These are phyloP conservation scores for Penicillium roqueforti DNA, from an alignment of 495 filamentous ascomycete species.

Conservation along the genomic window DNA sequence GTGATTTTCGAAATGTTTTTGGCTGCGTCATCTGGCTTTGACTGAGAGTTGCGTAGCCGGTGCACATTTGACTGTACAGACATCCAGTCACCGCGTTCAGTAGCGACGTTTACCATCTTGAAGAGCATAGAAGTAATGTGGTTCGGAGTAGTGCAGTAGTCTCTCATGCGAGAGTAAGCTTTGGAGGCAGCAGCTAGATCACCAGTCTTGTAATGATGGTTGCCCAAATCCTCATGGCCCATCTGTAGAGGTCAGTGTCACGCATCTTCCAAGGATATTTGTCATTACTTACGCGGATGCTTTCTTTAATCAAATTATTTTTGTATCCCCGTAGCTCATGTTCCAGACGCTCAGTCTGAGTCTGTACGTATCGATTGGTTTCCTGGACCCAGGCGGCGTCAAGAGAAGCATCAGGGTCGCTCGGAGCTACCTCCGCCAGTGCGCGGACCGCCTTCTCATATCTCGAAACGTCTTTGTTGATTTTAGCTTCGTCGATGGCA, in stretches of 20 bases:
- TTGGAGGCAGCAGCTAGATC: constrained; percentile 59
- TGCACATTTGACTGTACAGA: constrained; percentile 61
- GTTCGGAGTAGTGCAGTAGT: constrained; percentile 64
- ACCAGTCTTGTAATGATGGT: constrained; percentile 62
- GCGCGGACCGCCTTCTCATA: constrained; percentile 67
- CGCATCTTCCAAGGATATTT: neutral
- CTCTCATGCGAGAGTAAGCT: constrained; percentile 69
- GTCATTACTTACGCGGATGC: constrained; percentile 71
- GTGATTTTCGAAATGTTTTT: constrained; percentile 59
- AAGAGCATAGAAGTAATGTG: constrained; percentile 70
- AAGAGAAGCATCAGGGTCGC: constrained; percentile 60
- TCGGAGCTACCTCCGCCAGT: constrained; percentile 56
- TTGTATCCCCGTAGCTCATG: constrained; percentile 88
- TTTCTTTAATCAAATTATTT: constrained; percentile 96
- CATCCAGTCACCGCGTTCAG: constrained; percentile 66
- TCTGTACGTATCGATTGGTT: constrained; percentile 57
- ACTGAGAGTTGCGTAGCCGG: constrained; percentile 55
- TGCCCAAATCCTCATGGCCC: constrained; percentile 71
- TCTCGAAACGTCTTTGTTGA: constrained; percentile 64
- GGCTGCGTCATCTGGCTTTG: constrained; percentile 60
- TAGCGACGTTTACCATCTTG: constrained; percentile 60
- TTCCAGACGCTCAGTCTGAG: constrained; percentile 68
- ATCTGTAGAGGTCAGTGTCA: constrained; percentile 47
- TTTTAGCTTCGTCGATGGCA: constrained; percentile 72
- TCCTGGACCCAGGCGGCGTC: constrained; percentile 69